Base-by-base conservation (phyloP, 2,329 filamentous ascomycete species). In the Colletotrichum aenigma region DNA sequence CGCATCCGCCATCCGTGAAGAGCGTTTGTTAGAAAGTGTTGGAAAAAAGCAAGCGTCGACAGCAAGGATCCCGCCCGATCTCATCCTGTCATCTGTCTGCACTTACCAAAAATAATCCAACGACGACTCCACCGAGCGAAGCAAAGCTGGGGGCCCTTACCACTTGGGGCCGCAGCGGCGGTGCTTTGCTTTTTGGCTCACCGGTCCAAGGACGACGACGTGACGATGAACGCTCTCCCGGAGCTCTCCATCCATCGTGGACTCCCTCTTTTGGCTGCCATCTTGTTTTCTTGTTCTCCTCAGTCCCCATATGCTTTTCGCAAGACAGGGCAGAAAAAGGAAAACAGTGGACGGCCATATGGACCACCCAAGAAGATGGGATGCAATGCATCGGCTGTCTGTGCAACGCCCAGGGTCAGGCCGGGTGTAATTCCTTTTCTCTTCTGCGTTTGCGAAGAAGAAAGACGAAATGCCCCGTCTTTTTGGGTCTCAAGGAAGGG, bases 371-470 rank as follows among this genome's bases (percentile, higher is more conserved):
- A 70, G 48, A 24, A 32, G 7, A 62, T 36, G 62, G 69, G 24
- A 71, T 52, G 43, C n/a, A 30, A 62, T 67, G 73, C 62, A 58
- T 64, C 52, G 61, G 52, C 65, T 9, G 73, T 75, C 69, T 72
- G 73, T 75, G 73, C 62, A 21, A 75, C 32, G 30, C 24, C 26
- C 30, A 52, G 56, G 73, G 73, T 32, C 55, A 28, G 43, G 38
- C 62, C 69, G 62, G 73, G 61, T 67, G 56, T 72, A 66, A 56
- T 58, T 48, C 43, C 62, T 62, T n/a, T 55, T 64, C 62, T 75
- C 69, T 71, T 72, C 62, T 72, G 62, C 36, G 36, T 32, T 72
- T 72, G 73, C 69, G 56, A 75, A 67, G 34, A 62, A 34, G 43
- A 75, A 66, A 38, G 55, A 26, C n/a, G 12, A 26, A 56, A 21